These are phyloP conservation scores for Trichoderma asperelloides DNA, from an alignment of 495 filamentous ascomycete genomes.

Conservation along the genomic window DNA sequence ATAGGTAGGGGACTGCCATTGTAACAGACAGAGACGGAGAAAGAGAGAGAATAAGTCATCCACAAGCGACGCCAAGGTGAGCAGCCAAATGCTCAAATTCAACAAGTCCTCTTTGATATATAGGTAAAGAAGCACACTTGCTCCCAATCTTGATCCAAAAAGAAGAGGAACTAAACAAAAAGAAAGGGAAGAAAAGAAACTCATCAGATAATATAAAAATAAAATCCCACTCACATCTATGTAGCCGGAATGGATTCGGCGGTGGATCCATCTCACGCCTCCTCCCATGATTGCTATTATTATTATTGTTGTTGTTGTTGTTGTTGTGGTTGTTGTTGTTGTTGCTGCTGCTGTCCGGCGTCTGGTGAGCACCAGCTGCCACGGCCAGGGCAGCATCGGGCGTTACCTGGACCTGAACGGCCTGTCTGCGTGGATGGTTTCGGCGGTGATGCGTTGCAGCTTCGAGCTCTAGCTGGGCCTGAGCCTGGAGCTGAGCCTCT, in stretches of 20 bases:
- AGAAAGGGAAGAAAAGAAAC: background rate
- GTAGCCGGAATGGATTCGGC: constrained; percentile 4
- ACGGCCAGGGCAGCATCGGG: background rate
- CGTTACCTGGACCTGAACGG: background rate
- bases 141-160: background rate
- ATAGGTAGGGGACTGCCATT: no score
- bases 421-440: background rate
- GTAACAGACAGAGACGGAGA: no score
- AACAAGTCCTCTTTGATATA: background rate
- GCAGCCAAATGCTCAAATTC: background rate
- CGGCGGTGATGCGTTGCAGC: background rate
- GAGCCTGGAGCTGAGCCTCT: background rate
- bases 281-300: background rate
- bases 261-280: background rate
- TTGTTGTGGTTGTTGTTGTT: no score
- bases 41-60: background rate
- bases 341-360: background rate
- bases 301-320: no score
- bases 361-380: background rate
- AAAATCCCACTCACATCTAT: constrained; percentile 9
- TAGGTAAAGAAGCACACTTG: background rate
- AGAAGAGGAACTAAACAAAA: background rate
- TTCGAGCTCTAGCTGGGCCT: constrained; percentile 4
- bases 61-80: background rate
- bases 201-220: background rate